Percentiles rank a stretch among this genome's conserved stretches.
These are phyloP conservation scores for Nakazawaea wickerhamii DNA, from an alignment of 805 yeast species.

Conservation along the genomic window DNA sequence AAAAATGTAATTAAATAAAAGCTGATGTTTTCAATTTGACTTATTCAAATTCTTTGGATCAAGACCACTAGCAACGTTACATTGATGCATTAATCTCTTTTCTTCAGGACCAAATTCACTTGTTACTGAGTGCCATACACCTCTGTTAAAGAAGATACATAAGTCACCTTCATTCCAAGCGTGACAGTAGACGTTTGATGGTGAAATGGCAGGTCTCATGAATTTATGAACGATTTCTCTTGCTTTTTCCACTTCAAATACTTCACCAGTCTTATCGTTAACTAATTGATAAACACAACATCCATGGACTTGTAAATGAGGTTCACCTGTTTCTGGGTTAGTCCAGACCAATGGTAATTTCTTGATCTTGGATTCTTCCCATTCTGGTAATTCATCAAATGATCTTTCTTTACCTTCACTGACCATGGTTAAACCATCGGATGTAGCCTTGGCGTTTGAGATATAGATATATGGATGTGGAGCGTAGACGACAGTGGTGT, in stretches of 20 bases:
- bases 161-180: conserved; percentile 81
- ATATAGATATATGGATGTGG: conserved; percentile 91
- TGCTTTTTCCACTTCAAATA: conserved; percentile 63
- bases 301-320: conserved; percentile 83
- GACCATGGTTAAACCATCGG: conserved; percentile 83
- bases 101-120: conserved; percentile 81
- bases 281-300: conserved; percentile 71
- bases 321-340: conserved; percentile 78
- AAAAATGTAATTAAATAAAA: neutral
- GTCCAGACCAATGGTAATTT: conserved; percentile 87
- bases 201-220: conserved; percentile 83
- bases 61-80: conserved; percentile 78
- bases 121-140: conserved; percentile 89
- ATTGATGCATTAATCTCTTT: conserved; percentile 86
- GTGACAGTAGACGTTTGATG: conserved; percentile 71
- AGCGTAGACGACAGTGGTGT: conserved; percentile 80
- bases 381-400: conserved; percentile 66
- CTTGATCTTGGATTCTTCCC: conserved; percentile 79
- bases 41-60: conserved; percentile 44
- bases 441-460: conserved; percentile 73
- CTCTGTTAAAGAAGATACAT: conserved; percentile 82
- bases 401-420: conserved; percentile 69
- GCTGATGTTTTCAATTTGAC: neutral
- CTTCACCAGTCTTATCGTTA: conserved; percentile 49
- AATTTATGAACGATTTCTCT: conserved; percentile 64